Base-by-base conservation (phyloP, 192 early-diverging fungal species). In the Podila verticillata region DNA sequence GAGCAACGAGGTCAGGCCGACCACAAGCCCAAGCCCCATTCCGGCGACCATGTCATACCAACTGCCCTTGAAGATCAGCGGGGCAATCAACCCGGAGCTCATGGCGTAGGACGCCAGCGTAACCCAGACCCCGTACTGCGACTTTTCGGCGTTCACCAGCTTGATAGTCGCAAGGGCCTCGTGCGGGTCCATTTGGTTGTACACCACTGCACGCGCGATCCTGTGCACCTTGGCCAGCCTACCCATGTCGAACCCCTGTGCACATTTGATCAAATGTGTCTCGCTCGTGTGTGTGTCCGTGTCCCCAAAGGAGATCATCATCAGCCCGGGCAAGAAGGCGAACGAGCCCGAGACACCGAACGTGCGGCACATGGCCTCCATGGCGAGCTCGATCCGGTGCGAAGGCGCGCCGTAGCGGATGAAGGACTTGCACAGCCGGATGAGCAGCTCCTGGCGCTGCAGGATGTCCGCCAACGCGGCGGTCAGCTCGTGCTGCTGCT, bases 261-360 rank as follows among this genome's bases (percentile, higher is more conserved):
- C 65, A 29, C 83, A 84, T 30, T 89, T 87, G 65, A 94, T 88
- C 10, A 94, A 70, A 48, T 93, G 92, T 1, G 92, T 94, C 66
- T 93, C 93, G 17, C 90, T 91, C 5, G 93, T 90, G 34, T 93
- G 88, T 2, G 93, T 94, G 60, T 93, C 93, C 9, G 88, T 73
- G 72, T 94, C 91, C 36, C 92, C 90, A 81, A 94, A 94, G 17
- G 88, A 88, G 32, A 93, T 87, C 78, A 94, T 87, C 73, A 93
- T 91, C 63, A 94, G 71, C 0, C 91, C 90, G 0, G 92, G 93
- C 56, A 94, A 71, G 48, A 87, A 87, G 39, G 89, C 88, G 64
- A 92, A 92, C 22, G 85, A 88, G 0, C 90, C 91, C 32, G 91
- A 86, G 32, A 94, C 74, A n/a, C 88, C 90, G 57, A 94, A 77